Percentiles rank a stretch among this genome's conserved stretches.
These are phyloP conservation scores for Didymella exigua DNA, from an alignment of 2,329 filamentous ascomycete genomes.

Conservation along the genomic window DNA sequence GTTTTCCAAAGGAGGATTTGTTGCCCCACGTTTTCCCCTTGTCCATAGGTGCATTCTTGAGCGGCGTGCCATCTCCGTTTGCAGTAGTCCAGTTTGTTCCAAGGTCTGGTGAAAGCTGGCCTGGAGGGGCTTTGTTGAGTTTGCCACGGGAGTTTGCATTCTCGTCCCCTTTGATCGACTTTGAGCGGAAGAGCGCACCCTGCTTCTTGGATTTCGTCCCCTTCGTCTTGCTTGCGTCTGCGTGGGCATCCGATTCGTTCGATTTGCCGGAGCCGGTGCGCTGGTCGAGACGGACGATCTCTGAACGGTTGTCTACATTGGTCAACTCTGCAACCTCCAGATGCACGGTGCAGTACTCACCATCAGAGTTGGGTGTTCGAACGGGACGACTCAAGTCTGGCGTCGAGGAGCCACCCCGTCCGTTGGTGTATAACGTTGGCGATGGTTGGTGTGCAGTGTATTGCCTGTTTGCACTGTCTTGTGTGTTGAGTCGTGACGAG, in stretches of 20 bases:
- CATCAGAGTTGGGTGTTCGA: slow-evolving; percentile 46
- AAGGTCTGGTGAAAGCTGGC: slow-evolving; percentile 38
- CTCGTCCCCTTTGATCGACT: slow-evolving; percentile 54
- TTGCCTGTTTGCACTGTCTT: slow-evolving; percentile 44
- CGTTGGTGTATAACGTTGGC: slow-evolving; percentile 47
- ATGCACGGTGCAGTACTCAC: slow-evolving; percentile 21
- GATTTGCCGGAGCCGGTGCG: slow-evolving; percentile 40
- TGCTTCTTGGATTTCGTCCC: slow-evolving; percentile 42
- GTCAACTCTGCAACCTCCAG: slow-evolving; percentile 11
- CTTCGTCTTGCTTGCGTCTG: slow-evolving; percentile 32
- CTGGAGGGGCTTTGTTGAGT: slow-evolving; percentile 41
- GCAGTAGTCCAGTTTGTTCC: slow-evolving; percentile 38
- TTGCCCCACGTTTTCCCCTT: slow-evolving; percentile 72
- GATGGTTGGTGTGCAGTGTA: slow-evolving; percentile 43
- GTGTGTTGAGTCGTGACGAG: slow-evolving; percentile 49
- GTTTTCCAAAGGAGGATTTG: slow-evolving; percentile 64
- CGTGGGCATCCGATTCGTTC: slow-evolving; percentile 29
- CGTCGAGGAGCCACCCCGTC: slow-evolving; percentile 54
- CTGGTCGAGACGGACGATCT: slow-evolving; percentile 37
- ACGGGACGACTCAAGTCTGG: slow-evolving; percentile 52
- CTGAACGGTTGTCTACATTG: slow-evolving; percentile 40
- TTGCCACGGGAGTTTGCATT: slow-evolving; percentile 30
- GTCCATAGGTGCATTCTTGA: slow-evolving; percentile 68
- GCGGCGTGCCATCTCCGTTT: slow-evolving; percentile 50
- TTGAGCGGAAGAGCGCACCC: slow-evolving; percentile 49